Base-by-base conservation (phyloP, 2,329 filamentous ascomycete genomes). In the Fusarium mundagurra region DNA sequence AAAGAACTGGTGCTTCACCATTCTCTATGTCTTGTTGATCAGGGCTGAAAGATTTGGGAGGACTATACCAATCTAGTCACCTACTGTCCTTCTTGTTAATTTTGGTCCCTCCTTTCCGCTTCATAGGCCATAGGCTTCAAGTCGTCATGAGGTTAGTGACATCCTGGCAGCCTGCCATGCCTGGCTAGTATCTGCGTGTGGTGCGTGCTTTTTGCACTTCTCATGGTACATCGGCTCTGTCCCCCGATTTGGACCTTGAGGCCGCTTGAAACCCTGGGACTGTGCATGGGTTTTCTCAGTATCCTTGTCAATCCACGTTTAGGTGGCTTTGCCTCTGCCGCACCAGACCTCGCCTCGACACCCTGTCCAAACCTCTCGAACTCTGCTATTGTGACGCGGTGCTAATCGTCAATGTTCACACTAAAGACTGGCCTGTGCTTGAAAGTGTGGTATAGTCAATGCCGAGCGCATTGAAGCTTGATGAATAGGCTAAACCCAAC, bases 201-300 rank as follows among this genome's bases (percentile, higher is more conserved):
- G 77, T 67, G 58, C 68, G 72, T 75, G 74, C 76, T 71, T 73
- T 64, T 65, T 24, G 55, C 47, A 53, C 58, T 48, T 59, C 64
- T 72, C 59, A 65, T 64, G 45, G 67, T 36, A 36, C 7, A 9
- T 59, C 77, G 77, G 77, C 67, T 61, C 58, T 61, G 36, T 44
- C 70, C 50, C 77, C 74, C 60, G 63, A 76, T 79, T 78, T 62
- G 76, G 74, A 69, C 64, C 61, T 66, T 55, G 58, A 70, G 51
- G 31, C 77, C 74, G 77, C 45, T 55, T 60, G 45, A 53, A 67
- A 54, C 64, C 73, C 71, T 69, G 41, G n/a, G 41, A n/a, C 51
- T 59, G 66, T 61, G 65, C 72, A 73, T 72, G 61, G 59, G 62
- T 65, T 69, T 69, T 61, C 64, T 64, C 54, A 69, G 53, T 29